Evolutionary conservation across 148 eudicot genomes (phyloP).

Genomic region (Arbutus unedo): DNA sequence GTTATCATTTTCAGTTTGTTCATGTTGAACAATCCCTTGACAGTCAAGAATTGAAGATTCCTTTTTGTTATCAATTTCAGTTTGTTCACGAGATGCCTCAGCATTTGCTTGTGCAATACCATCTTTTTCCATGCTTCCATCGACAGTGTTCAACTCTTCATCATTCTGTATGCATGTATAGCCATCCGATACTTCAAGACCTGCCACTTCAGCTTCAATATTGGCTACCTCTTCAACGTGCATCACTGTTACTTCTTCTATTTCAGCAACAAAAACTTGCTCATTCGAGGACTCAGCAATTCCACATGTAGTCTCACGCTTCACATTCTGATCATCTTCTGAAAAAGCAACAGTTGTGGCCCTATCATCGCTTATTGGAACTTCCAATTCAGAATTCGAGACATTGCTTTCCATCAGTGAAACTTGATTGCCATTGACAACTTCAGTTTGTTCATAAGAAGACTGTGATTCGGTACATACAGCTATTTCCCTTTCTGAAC

Average conservation of each 20-base stretch:
- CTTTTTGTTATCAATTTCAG: not conserved
- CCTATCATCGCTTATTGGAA: conserved; percentile 1
- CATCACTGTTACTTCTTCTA: conserved; percentile 14
- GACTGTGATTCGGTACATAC: conserved; percentile 4
- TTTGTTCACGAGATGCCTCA: conserved; percentile 8
- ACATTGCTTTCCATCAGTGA: conserved; percentile 1
- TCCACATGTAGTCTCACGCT: not conserved
- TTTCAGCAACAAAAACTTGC: conserved; percentile 19
- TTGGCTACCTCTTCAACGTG: conserved; percentile 21
- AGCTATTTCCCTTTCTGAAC: conserved; percentile 6
- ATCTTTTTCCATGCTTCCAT: conserved; percentile 10
- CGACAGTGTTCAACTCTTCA: conserved; percentile 18
- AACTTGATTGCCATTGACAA: not conserved
- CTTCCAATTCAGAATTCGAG: conserved; percentile 12
- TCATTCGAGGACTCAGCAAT: conserved; percentile 16
- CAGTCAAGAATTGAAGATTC: conserved; percentile 15
- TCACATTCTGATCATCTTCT: conserved; percentile 5
- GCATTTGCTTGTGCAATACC: conserved; percentile 10
- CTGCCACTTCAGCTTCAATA: conserved; percentile 19
- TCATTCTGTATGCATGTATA: conserved; percentile 4
- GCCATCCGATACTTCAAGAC: conserved; percentile 14
- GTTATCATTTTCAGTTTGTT: too few relatives aligned
- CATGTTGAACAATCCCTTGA: conserved; percentile 5
- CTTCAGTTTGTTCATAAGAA: conserved; percentile 12
- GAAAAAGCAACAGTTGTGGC: conserved; percentile 6